phyloP scores from a whole-genome alignment of 306 rosid species.

The Cicer chorassanicum region DNA sequence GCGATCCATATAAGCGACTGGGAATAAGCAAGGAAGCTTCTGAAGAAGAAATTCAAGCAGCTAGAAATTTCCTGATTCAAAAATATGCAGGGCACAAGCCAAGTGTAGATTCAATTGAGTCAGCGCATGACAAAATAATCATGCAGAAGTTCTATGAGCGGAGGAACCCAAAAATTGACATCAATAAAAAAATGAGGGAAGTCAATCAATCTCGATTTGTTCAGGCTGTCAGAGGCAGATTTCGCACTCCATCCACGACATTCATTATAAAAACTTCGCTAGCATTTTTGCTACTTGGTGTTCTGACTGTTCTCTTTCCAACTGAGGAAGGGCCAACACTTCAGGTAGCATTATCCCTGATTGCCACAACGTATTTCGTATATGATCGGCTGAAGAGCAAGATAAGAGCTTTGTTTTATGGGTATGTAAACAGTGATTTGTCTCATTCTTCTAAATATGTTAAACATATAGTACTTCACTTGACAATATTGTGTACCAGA shows the following conservation, averaged over 20 bases:
- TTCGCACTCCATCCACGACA: constrained; percentile 75
- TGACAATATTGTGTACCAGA: constrained; percentile 6
- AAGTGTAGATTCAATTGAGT: constrained; percentile 91
- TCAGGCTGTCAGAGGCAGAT: constrained; percentile 79
- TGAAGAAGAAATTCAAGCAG: constrained; percentile 93
- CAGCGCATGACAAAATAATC: constrained; percentile 92
- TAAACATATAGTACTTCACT: constrained; percentile 16
- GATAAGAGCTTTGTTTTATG: constrained; percentile 73
- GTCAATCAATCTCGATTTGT: constrained; percentile 76
- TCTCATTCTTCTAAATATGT: constrained; percentile 25
- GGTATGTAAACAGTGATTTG: constrained; percentile 59
- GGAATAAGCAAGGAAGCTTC: constrained; percentile 96
- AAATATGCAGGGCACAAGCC: constrained; percentile 86
- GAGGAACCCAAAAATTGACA: constrained; percentile 83
- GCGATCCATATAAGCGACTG: constrained; percentile 92
- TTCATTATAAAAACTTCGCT: constrained; percentile 78
- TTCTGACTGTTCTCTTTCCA: constrained; percentile 79
- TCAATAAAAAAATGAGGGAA: constrained; percentile 79
- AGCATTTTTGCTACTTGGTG: constrained; percentile 72
- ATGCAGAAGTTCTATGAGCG: constrained; percentile 81
- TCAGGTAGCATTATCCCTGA: constrained; percentile 86
- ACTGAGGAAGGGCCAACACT: constrained; percentile 98
- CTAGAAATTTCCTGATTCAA: constrained; percentile 88
- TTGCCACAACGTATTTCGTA: constrained; percentile 82
- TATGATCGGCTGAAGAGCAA: constrained; percentile 82